phyloP scores from a whole-genome alignment of 2,329 filamentous ascomycete genomes.

The Alternaria metachromatica region DNA sequence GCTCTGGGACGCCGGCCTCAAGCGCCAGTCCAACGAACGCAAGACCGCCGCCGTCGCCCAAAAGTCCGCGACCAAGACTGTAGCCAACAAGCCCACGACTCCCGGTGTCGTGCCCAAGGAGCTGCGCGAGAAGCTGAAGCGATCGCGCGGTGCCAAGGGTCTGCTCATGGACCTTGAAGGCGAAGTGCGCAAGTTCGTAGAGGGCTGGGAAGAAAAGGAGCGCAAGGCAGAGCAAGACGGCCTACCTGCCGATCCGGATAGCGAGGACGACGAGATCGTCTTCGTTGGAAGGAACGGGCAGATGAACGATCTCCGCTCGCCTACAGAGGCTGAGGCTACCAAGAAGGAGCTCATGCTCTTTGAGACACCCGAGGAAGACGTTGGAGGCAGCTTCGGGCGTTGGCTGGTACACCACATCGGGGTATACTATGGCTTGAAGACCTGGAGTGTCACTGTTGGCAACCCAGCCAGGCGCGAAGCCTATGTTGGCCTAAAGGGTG shows the following conservation, averaged over 20 bases:
- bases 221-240: conserved; percentile 57
- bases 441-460: conserved; percentile 77
- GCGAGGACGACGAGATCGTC: conserved; percentile 85
- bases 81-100: conserved; percentile 51
- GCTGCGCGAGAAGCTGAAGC: conserved; percentile 80
- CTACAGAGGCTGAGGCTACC: conserved; percentile 59
- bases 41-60: conserved; percentile 43
- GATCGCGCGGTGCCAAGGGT: conserved; percentile 75
- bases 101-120: conserved; percentile 74
- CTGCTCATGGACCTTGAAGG: conserved; percentile 86
- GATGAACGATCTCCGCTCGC: conserved; percentile 64
- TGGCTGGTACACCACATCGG: conserved; percentile 95
- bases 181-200: conserved; percentile 78
- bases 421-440: conserved; percentile 87
- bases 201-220: conserved; percentile 64
- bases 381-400: conserved; percentile 81
- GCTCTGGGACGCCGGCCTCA: conserved; percentile 73
- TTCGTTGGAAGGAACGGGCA: conserved; percentile 77
- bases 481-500: conserved; percentile 75
- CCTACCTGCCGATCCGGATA: conserved; percentile 57
- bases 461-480: conserved; percentile 77
- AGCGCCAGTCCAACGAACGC: conserved; percentile 53
- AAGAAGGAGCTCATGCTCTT: conserved; percentile 76
- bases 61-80: conserved; percentile 44
- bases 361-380: conserved; percentile 77